These are phyloP conservation scores for Stagonosporopsis tanaceti DNA, from an alignment of 2,329 filamentous ascomycete species.

Conservation along the genomic window DNA sequence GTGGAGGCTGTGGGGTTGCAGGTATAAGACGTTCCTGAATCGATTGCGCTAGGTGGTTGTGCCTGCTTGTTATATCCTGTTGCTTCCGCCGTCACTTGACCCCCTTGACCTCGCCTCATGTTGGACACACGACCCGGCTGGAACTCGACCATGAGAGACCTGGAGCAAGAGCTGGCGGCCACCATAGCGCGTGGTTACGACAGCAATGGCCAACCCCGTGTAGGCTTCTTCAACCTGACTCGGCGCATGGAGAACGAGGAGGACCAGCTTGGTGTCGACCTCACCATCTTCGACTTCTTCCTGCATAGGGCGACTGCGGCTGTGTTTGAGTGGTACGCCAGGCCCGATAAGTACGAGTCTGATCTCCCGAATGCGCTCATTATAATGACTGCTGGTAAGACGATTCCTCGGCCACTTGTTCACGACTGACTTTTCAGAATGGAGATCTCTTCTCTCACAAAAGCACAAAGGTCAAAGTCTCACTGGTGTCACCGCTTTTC, in stretches of 20 bases:
- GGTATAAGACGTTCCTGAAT: conserved; percentile 13
- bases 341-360: conserved; percentile 40
- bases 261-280: conserved; percentile 59
- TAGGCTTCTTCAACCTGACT: conserved; percentile 43
- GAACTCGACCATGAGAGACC: conserved; percentile 27
- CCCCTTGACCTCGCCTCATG: conserved; percentile 14
- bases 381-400: conserved; percentile 45
- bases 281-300: conserved; percentile 66
- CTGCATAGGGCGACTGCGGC: conserved; percentile 56
- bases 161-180: conserved; percentile 36
- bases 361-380: conserved; percentile 43
- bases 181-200: conserved; percentile 27
- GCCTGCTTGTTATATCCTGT: conserved; percentile 21
- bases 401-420: not conserved
- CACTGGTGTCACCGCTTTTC: conserved; percentile 55
- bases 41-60: conserved; percentile 10
- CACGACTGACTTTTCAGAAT: conserved; percentile 43
- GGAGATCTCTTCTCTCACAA: conserved; percentile 54
- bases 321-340: conserved; percentile 50
- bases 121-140: conserved; percentile 26
- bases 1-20: conserved; percentile 10
- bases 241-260: conserved; percentile 45
- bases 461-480: conserved; percentile 48
- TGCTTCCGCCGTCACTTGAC: conserved; percentile 5
- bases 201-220: conserved; percentile 30